Conservation (phyloP, 129 eudicot genomes). For the Pulicaria dysenterica region DNA sequence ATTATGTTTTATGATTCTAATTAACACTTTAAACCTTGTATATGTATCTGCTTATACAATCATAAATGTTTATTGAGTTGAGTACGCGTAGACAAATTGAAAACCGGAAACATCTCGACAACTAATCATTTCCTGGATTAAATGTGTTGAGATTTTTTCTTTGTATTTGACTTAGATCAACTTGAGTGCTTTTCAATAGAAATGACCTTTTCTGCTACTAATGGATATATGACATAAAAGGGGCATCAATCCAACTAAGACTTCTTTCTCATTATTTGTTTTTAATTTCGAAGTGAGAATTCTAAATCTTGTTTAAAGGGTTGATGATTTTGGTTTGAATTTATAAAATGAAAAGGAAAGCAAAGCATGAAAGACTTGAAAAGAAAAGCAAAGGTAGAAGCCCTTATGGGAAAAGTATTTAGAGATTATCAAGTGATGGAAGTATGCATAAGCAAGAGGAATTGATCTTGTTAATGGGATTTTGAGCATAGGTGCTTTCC, state of each 20-base stretch:
- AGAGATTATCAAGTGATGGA: slow-evolving; percentile 35
- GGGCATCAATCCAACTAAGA: slow-evolving; percentile 44
- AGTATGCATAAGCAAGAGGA: slow-evolving; percentile 38
- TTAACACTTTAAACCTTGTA: background rate
- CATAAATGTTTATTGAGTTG: background rate
- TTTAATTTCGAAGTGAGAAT: slow-evolving; percentile 21
- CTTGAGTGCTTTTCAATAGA: slow-evolving; percentile 19
- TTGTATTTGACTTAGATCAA: slow-evolving; percentile 32
- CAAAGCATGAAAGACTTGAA: slow-evolving; percentile 31
- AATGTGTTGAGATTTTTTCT: slow-evolving; percentile 11
- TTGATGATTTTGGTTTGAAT: slow-evolving; percentile 27
- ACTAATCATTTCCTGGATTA: slow-evolving; percentile 4
- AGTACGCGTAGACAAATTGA: too few species aligned
- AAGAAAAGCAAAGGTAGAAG: slow-evolving; percentile 38
- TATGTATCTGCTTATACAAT: background rate
- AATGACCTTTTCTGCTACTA: slow-evolving; percentile 23
- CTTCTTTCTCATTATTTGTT: slow-evolving; percentile 35
- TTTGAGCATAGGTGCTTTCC: slow-evolving; percentile 61
- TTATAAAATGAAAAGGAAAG: slow-evolving; percentile 14
- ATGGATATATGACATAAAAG: slow-evolving; percentile 51
- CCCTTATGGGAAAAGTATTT: slow-evolving; percentile 30
- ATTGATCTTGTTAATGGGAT: slow-evolving; percentile 36
- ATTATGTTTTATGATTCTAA: slow-evolving; percentile 10
- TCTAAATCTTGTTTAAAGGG: slow-evolving; percentile 31
- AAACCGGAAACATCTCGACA: background rate